These are phyloP conservation scores for Pythium utonaiense DNA, from an alignment of 352 stramenopile genomes.

Conservation along the genomic window DNA sequence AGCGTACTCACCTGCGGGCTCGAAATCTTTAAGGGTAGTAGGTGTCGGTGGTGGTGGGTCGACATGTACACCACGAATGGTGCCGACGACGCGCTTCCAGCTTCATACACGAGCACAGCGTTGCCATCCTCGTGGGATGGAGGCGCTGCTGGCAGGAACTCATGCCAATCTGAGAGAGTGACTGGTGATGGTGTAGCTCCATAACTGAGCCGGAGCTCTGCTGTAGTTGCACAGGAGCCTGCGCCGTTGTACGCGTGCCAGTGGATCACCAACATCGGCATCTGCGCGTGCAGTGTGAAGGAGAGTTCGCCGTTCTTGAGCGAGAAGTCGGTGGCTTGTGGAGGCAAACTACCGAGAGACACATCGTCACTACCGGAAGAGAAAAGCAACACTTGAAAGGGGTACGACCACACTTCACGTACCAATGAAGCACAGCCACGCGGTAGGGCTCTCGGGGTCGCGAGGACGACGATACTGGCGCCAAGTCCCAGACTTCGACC, in stretches of 20 bases:
- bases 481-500: slow-evolving; percentile 50
- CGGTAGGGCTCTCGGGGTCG: slow-evolving; percentile 28
- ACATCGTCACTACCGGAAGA: too few species aligned
- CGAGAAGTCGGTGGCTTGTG: slow-evolving; percentile 47
- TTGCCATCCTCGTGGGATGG: slow-evolving; percentile 20
- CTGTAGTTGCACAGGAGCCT: slow-evolving; percentile 2
- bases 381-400: too few species aligned
- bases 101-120: neutral
- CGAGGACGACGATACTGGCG: neutral
- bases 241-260: slow-evolving; percentile 31
- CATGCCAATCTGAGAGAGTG: slow-evolving; percentile 21
- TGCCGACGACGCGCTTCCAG: neutral
- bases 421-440: slow-evolving; percentile 33
- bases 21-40: slow-evolving; percentile 8
- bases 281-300: slow-evolving; percentile 39
- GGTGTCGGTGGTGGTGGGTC: slow-evolving; percentile 16
- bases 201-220: slow-evolving; percentile 13
- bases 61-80: slow-evolving; percentile 15
- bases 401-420: neutral
- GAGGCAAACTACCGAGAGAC: slow-evolving; percentile 36
- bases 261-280: slow-evolving; percentile 39
- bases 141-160: slow-evolving; percentile 5
- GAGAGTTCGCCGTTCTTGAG: slow-evolving; percentile 43
- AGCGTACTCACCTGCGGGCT: neutral
- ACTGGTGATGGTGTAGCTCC: neutral